phyloP scores from a whole-genome alignment of 2,329 filamentous ascomycete species.

The Colletotrichum sidae region DNA sequence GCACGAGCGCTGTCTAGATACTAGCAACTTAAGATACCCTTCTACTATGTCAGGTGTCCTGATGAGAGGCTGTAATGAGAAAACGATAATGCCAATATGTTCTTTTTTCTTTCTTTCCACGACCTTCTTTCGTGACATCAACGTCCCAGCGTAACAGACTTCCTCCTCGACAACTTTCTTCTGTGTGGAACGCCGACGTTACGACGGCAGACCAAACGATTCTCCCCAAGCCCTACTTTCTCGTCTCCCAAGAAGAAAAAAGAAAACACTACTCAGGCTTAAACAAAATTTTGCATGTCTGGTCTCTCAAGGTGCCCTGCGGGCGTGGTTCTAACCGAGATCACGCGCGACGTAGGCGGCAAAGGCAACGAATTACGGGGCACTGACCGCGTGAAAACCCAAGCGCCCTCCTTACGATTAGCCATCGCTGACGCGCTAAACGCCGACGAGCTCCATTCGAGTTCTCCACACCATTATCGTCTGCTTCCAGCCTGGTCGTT shows the following conservation, averaged over 20 bases:
- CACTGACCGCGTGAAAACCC: neutral
- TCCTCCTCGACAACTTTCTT: too few species aligned
- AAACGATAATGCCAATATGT: conserved; percentile 9
- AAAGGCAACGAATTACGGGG: conserved; percentile 1
- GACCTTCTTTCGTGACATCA: too few species aligned
- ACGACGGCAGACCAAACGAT: too few species aligned
- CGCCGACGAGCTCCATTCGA: conserved; percentile 34
- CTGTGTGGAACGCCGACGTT: too few species aligned
- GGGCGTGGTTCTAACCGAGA: neutral
- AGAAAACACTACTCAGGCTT: too few species aligned
- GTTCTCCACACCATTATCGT: conserved; percentile 33
- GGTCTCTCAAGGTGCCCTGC: neutral
- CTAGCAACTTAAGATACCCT: conserved; percentile 30
- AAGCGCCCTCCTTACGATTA: conserved; percentile 11
- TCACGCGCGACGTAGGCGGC: too few species aligned
- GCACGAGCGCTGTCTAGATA: conserved; percentile 19
- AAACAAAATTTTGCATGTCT: too few species aligned
- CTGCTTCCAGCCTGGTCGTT: conserved; percentile 18
- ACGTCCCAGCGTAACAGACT: too few species aligned
- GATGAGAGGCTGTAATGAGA: conserved; percentile 24
- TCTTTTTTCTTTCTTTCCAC: too few species aligned
- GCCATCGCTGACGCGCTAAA: conserved; percentile 12
- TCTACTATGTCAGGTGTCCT: conserved; percentile 14
- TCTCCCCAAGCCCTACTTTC: too few species aligned
- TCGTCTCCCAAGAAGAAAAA: too few species aligned